phyloP scores from a whole-genome alignment of 768 basidiomycete genomes.

The Russula griseocarnosa region DNA sequence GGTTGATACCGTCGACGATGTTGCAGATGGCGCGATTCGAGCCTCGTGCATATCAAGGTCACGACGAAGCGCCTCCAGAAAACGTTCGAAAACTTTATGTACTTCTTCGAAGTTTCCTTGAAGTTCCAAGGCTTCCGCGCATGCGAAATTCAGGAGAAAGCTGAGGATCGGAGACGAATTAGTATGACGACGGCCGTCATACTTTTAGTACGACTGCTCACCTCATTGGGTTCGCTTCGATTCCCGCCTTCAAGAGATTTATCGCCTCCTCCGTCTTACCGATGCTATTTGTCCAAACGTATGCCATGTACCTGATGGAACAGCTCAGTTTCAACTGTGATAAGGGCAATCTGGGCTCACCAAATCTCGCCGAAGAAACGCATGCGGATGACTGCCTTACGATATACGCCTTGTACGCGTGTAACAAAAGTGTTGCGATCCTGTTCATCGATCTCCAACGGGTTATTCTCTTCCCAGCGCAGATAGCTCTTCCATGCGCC shows the following conservation, averaged over 20 bases:
- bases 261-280: slow-evolving; percentile 80
- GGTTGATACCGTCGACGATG: slow-evolving; percentile 37
- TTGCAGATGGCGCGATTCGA: slow-evolving; percentile 38
- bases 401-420: slow-evolving; percentile 77
- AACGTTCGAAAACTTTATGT: slow-evolving; percentile 66
- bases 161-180: slow-evolving; percentile 40
- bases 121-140: slow-evolving; percentile 67
- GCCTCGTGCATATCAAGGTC: slow-evolving; percentile 62
- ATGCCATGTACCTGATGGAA: slow-evolving; percentile 78
- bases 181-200: background rate
- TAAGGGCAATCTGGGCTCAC: slow-evolving; percentile 41
- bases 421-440: slow-evolving; percentile 62
- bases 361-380: slow-evolving; percentile 94
- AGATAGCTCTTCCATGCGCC: slow-evolving; percentile 88
- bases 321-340: background rate
- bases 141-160: slow-evolving; percentile 87
- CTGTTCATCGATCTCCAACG: slow-evolving; percentile 85
- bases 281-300: slow-evolving; percentile 69
- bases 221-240: slow-evolving; percentile 86
- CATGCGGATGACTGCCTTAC: slow-evolving; percentile 88
- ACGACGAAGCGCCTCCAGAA: slow-evolving; percentile 59
- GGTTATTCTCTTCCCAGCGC: slow-evolving; percentile 94
- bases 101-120: slow-evolving; percentile 63
- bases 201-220: slow-evolving; percentile 31
- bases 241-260: slow-evolving; percentile 74